phyloP scores from a whole-genome alignment of 768 basidiomycete genomes.

The Polyporus arcularius region DNA sequence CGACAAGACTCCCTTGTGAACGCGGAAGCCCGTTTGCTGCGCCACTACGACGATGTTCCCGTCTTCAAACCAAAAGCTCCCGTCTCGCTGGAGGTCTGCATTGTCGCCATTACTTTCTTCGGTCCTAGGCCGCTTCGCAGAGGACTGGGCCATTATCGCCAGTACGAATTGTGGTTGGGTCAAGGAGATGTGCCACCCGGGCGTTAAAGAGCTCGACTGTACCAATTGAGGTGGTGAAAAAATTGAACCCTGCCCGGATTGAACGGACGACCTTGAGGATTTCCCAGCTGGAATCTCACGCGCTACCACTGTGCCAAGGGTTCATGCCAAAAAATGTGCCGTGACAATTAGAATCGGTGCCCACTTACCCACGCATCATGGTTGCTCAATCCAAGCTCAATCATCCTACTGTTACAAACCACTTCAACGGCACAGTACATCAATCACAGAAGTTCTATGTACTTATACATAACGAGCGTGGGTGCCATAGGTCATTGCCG shows the following conservation, averaged over 20 bases:
- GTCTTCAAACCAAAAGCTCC: slow-evolving; percentile 58
- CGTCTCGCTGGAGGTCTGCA: neutral
- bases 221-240: neutral
- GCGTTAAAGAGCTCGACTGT: neutral
- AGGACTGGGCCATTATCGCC: too few relatives aligned
- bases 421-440: too few relatives aligned
- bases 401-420: too few relatives aligned
- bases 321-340: neutral
- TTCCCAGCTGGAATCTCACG: slow-evolving; percentile 22
- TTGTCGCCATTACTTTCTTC: too few relatives aligned
- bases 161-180: too few relatives aligned
- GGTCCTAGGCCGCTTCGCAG: too few relatives aligned
- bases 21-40: neutral
- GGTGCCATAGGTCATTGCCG: too few relatives aligned
- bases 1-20: slow-evolving; percentile 1
- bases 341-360: too few relatives aligned
- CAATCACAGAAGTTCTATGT: too few relatives aligned
- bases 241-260: slow-evolving; percentile 25
- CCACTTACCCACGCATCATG: too few relatives aligned
- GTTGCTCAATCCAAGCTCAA: too few relatives aligned
- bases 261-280: slow-evolving; percentile 28
- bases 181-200: neutral
- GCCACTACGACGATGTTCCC: slow-evolving; percentile 69
- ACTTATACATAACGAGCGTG: too few relatives aligned
- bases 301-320: slow-evolving; percentile 26